Evolutionary conservation across 495 filamentous ascomycete genomes (phyloP), one percentile per base, ranked within the genome.

Genomic region (Daldinia childiae): DNA sequence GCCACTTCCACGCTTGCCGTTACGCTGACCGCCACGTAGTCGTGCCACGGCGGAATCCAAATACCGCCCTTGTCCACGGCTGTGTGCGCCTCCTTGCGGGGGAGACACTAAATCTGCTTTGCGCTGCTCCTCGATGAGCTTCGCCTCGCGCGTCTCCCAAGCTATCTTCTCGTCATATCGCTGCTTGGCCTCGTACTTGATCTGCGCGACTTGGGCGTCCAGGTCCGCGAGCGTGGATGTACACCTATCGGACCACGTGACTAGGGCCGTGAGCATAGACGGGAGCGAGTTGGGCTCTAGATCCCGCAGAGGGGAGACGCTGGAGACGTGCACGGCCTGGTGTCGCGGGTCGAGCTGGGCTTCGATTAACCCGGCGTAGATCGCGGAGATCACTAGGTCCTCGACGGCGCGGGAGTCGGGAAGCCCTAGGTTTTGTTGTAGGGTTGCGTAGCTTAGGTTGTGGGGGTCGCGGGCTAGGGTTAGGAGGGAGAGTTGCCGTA

Each of bases 401-500:
- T 99, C 95, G 72, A 99, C 90, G 43, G 91, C 89, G 34, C 91
- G 87, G 61, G 85, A 77, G 64, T 82, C 85, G 56, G 88, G 72
- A 32, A 97, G 89, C 58, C 85, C 87, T 58, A 99, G 92, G 7
- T 83, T 80, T 29, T 67, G 41, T 62, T 88, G 89, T 30, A 99
- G 89, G 56, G 86, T 74, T 36, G 83, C 66, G 80, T 99, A 99
- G 68, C 86, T 92, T 19, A 97, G 89, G 75, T 83, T 83, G 43
- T 76, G 68, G 26, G 85, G 85, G 69, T 88, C 83, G 30, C 84
- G 83, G 73, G 89, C 83, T 68, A 97, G 86, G 12, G 92, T 88
- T 60, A 98, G 87, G 69, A 99, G 90, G 41, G 95, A 91, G 51
- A 99, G 89, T 69, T 97, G 93, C 62, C 92, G 91, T 51, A 99